Percentiles rank a stretch among this genome's conserved stretches.
Conservation (phyloP, 2,329 filamentous ascomycete species). For the Juglanconis sp. region DNA sequence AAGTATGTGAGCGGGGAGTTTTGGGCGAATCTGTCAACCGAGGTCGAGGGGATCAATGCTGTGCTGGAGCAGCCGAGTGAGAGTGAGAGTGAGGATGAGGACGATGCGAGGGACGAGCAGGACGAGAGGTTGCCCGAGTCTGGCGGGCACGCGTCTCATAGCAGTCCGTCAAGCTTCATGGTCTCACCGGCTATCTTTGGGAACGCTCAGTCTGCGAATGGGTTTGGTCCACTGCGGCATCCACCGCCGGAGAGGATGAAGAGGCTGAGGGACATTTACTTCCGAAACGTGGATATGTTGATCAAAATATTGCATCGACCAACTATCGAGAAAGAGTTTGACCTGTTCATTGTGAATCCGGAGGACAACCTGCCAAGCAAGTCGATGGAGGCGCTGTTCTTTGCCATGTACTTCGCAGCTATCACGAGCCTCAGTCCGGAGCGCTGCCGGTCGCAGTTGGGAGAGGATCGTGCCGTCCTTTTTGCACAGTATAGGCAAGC, state of each 20-base stretch:
- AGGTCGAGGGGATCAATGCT: constrained; percentile 43
- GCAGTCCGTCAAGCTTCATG: not conserved
- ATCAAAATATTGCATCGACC: constrained; percentile 45
- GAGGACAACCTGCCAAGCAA: constrained; percentile 20
- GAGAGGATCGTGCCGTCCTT: constrained; percentile 32
- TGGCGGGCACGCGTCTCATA: constrained; percentile 6
- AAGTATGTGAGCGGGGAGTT: constrained; percentile 42
- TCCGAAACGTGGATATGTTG: constrained; percentile 40
- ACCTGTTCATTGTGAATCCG: constrained; percentile 24
- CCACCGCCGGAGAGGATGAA: constrained; percentile 36
- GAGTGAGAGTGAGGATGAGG: constrained; percentile 31
- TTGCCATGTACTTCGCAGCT: constrained; percentile 42
- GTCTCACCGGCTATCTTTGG: constrained; percentile 11
- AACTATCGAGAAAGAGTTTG: constrained; percentile 29
- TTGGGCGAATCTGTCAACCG: constrained; percentile 40
- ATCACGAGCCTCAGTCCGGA: constrained; percentile 31
- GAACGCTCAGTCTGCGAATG: not conserved
- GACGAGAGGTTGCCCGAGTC: constrained; percentile 32
- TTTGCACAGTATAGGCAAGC: constrained; percentile 29
- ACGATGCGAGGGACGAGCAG: constrained; percentile 10
- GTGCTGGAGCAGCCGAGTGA: constrained; percentile 42
- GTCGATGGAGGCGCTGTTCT: constrained; percentile 34
- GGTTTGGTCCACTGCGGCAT: constrained; percentile 24
- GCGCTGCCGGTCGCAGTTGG: constrained; percentile 30
- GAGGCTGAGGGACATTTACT: constrained; percentile 34